Percentiles rank a stretch among this genome's conserved stretches.
phyloP scores from a whole-genome alignment of 441 rosid species.

The Croton setiger region DNA sequence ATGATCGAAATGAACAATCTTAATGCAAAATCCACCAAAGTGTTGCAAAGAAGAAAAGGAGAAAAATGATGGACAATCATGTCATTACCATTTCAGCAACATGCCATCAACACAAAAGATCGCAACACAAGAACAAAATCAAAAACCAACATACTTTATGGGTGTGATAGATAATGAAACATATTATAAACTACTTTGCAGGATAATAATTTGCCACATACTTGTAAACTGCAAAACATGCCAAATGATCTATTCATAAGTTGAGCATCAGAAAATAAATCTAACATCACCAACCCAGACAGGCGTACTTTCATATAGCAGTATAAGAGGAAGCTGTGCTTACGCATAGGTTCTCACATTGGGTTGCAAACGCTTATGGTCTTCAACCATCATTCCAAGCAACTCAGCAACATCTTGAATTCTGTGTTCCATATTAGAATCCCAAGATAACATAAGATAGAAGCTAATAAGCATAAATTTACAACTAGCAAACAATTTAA shows the following conservation, averaged over 20 bases:
- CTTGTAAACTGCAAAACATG: slow-evolving; percentile 6
- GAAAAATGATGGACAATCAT: background rate
- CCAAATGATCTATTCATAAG: slow-evolving; percentile 7
- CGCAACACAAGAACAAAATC: background rate
- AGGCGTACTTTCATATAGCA: slow-evolving; percentile 5
- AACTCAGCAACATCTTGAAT: slow-evolving; percentile 96
- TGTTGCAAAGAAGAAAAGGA: background rate
- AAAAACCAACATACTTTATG: background rate
- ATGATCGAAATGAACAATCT: background rate
- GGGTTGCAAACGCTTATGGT: slow-evolving; percentile 86
- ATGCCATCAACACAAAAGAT: slow-evolving; percentile 12
- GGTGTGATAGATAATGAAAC: background rate
- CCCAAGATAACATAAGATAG: background rate
- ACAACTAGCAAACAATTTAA: background rate
- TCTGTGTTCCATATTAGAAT: slow-evolving; percentile 40
- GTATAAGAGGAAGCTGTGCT: slow-evolving; percentile 25
- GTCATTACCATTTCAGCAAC: slow-evolving; percentile 17
- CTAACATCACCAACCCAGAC: slow-evolving; percentile 4
- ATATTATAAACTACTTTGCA: background rate
- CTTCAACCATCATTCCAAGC: slow-evolving; percentile 99
- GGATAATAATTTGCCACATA: background rate
- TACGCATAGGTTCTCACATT: slow-evolving; percentile 88
- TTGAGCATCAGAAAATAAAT: slow-evolving; percentile 11
- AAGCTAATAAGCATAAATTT: background rate
- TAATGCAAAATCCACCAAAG: background rate